Percentiles rank a stretch among this genome's conserved stretches.
These are phyloP conservation scores for Neonectria magnoliae DNA, from an alignment of 2,329 filamentous ascomycete genomes.

Conservation along the genomic window DNA sequence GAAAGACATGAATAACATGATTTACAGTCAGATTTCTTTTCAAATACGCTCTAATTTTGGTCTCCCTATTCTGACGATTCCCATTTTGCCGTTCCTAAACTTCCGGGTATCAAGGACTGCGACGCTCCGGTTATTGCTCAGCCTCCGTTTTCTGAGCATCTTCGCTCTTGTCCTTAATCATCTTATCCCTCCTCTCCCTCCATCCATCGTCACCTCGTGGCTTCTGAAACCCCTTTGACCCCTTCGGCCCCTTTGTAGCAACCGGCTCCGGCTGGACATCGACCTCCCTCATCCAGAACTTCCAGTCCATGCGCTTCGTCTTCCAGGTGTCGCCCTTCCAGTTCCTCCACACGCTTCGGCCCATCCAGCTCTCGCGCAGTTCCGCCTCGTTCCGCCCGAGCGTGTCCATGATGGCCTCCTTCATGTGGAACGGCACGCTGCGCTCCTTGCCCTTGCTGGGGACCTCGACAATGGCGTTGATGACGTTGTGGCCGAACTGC, in stretches of 20 bases:
- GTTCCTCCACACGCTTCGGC: conserved; percentile 65
- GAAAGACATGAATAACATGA: not conserved
- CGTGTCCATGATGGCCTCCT: conserved; percentile 63
- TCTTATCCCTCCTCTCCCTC: conserved; percentile 27
- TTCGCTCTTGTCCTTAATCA: conserved; percentile 20
- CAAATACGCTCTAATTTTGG: not conserved
- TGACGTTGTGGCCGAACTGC: conserved; percentile 61
- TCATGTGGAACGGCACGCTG: conserved; percentile 66
- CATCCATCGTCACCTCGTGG: conserved; percentile 4
- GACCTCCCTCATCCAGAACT: conserved; percentile 65
- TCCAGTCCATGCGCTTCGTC: conserved; percentile 63
- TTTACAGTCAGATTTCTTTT: not conserved
- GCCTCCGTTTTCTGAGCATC: conserved; percentile 17
- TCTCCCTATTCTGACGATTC: not conserved
- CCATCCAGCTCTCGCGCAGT: conserved; percentile 64
- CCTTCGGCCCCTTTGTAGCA: conserved; percentile 28
- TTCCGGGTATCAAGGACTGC: conserved; percentile 8
- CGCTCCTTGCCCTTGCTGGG: conserved; percentile 61
- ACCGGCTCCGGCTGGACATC: conserved; percentile 36
- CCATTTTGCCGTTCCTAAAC: not conserved
- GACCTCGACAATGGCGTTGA: conserved; percentile 59
- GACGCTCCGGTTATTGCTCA: conserved; percentile 8
- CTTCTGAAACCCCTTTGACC: conserved; percentile 11
- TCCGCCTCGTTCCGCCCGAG: conserved; percentile 59
- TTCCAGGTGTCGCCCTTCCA: conserved; percentile 70